Base-by-base conservation (phyloP, 345 rosid genomes). In the Eucalyptus polybractea region DNA sequence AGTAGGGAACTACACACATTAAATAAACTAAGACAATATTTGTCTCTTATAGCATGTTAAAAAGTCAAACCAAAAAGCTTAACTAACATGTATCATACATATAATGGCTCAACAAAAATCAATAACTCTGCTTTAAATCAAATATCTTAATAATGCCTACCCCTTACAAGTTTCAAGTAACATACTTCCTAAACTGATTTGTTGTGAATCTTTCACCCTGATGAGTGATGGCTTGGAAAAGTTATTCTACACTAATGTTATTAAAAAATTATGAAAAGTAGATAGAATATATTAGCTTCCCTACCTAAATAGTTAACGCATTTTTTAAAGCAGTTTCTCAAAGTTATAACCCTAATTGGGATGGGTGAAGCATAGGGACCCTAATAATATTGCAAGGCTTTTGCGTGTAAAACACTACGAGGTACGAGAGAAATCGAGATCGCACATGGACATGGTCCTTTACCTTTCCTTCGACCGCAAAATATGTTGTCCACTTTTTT, bases 271-370 rank as follows among this genome's bases (percentile, higher is more conserved):
- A 37, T 76, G 83, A 76, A 37, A 37, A 19, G 83, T 21, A 10
- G 83, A 76, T 37, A 10, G 44, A 37, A 76, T 76, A 37, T 76
- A 76, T 19, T 37, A 21, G 83, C 47, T 37, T 37, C 83, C 45
- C 42, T 21, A 37, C 8, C 83, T 65, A n/a, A n/a, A n/a, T 65
- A 65, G 76, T n/a, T 14, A 65, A 65, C 40, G 37, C 33, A n/a
- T 7, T 65, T 29, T 72, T 72, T 40, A 19, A 21, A 76, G 83
- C 12, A 22, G 47, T 76, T 76, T 21, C 85, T 76, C 85, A 40
- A 76, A 76, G 29, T 76, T 76, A 76, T 40, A 40, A 76, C 62
- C 85, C 50, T 80, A 72, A 88, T 88, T 88, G 89, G 86, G 87
- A 88, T 54, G 89, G 58, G 86, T 27, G 87, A 88, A 80, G 50